Percentiles rank a stretch among this genome's conserved stretches.
These are phyloP conservation scores for Stagonosporopsis rhizophila DNA, from an alignment of 2,329 filamentous ascomycete species.

Conservation along the genomic window DNA sequence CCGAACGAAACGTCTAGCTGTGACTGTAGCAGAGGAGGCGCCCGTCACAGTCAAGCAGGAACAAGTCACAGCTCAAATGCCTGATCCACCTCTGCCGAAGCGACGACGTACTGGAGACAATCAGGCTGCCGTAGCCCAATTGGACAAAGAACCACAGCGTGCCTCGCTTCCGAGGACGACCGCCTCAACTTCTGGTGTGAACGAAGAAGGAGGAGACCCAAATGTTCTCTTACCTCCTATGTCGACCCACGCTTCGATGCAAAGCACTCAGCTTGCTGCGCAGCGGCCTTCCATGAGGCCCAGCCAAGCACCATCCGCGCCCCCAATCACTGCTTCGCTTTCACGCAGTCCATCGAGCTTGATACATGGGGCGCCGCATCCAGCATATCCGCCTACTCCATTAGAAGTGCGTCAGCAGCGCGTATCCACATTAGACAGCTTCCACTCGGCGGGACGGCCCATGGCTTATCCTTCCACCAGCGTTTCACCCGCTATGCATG, in stretches of 20 bases:
- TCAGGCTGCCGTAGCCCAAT: not conserved
- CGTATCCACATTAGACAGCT: constrained; percentile 14
- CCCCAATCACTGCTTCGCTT: not conserved
- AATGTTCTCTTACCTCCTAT: not conserved
- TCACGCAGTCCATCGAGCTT: not conserved
- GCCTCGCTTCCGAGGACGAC: too few species aligned
- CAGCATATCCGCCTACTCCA: not conserved
- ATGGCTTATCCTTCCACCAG: not conserved
- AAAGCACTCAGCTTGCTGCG: not conserved
- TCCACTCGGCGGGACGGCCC: not conserved
- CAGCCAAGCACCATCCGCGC: not conserved
- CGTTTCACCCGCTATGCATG: not conserved
- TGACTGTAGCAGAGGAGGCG: not conserved
- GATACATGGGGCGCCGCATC: not conserved
- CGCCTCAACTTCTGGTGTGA: not conserved
- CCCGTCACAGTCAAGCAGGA: not conserved
- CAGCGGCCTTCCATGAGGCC: not conserved
- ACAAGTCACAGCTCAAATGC: not conserved
- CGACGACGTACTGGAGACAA: constrained; percentile 23
- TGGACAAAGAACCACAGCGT: not conserved
- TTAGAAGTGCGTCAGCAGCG: constrained; percentile 19
- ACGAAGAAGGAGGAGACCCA: too few species aligned
- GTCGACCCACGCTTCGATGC: not conserved
- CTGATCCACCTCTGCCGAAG: constrained; percentile 19
- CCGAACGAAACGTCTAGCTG: constrained; percentile 6